Percentiles rank a stretch among this genome's conserved stretches.
phyloP scores from a whole-genome alignment of 306 rosid species.

The Gillenia trifoliata region DNA sequence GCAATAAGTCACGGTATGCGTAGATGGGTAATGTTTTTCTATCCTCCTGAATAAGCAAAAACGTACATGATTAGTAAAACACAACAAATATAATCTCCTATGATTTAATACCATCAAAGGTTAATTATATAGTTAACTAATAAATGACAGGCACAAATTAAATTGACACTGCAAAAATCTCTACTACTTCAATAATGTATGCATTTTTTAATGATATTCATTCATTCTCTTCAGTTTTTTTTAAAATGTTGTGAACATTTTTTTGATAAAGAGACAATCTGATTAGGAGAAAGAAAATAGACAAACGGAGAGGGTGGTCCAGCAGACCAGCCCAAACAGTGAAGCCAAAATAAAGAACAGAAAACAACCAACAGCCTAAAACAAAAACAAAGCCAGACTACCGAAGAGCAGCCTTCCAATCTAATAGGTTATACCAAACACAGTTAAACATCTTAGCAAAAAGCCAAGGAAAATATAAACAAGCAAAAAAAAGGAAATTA shows the following conservation, averaged over 20 bases:
- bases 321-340: no score
- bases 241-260: neutral
- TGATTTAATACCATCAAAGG: slow-evolving; percentile 8
- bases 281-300: no score
- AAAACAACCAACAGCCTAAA: no score
- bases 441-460: neutral
- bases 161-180: neutral
- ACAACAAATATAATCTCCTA: neutral
- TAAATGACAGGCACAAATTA: neutral
- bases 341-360: no score
- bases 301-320: no score
- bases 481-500: neutral
- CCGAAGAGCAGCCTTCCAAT: neutral
- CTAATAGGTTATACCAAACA: neutral
- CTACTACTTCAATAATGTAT: neutral
- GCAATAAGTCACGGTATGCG: slow-evolving; percentile 68
- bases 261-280: no score
- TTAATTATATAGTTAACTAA: neutral
- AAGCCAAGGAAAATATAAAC: neutral
- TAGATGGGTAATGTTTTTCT: slow-evolving; percentile 79
- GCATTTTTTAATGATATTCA: neutral
- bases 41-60: slow-evolving; percentile 52
- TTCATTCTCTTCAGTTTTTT: neutral
- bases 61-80: slow-evolving; percentile 14
- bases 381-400: no score